phyloP scores from a whole-genome alignment of 2,329 filamentous ascomycete species.

The Onygena corvina region DNA sequence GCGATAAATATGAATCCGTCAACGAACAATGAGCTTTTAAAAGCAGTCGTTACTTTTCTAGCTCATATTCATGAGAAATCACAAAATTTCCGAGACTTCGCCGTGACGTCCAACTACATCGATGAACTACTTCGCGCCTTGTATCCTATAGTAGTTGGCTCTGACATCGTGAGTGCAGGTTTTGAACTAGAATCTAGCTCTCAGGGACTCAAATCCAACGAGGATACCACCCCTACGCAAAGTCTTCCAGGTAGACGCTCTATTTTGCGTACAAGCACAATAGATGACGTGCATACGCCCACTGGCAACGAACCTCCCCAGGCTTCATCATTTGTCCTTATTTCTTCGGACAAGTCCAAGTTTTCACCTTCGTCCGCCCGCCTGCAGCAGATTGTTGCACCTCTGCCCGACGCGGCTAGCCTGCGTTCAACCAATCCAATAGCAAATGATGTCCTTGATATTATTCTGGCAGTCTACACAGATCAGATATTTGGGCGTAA shows the following conservation, averaged over 20 bases:
- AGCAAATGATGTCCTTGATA: slow-evolving; percentile 62
- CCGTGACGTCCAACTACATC: slow-evolving; percentile 65
- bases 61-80: slow-evolving; percentile 68
- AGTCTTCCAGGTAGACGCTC: slow-evolving; percentile 55
- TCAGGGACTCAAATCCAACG: slow-evolving; percentile 70
- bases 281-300: slow-evolving; percentile 38
- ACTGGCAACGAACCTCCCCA: slow-evolving; percentile 46
- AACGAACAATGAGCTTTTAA: slow-evolving; percentile 40
- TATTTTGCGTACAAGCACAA: slow-evolving; percentile 61
- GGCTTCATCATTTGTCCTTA: slow-evolving; percentile 80
- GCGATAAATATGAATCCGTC: neutral
- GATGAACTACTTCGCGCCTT: slow-evolving; percentile 66
- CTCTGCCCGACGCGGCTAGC: slow-evolving; percentile 42
- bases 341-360: slow-evolving; percentile 57
- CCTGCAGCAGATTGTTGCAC: slow-evolving; percentile 51
- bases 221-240: slow-evolving; percentile 70
- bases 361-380: slow-evolving; percentile 49
- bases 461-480: slow-evolving; percentile 67
- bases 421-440: slow-evolving; percentile 51
- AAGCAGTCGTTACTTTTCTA: slow-evolving; percentile 67
- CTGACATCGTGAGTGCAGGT: slow-evolving; percentile 69
- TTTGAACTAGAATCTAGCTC: slow-evolving; percentile 77
- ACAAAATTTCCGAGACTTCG: slow-evolving; percentile 67
- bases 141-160: slow-evolving; percentile 78
- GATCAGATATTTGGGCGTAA: slow-evolving; percentile 78